phyloP scores from a whole-genome alignment of 208 protist genomes.

The Leishmania arabica region DNA sequence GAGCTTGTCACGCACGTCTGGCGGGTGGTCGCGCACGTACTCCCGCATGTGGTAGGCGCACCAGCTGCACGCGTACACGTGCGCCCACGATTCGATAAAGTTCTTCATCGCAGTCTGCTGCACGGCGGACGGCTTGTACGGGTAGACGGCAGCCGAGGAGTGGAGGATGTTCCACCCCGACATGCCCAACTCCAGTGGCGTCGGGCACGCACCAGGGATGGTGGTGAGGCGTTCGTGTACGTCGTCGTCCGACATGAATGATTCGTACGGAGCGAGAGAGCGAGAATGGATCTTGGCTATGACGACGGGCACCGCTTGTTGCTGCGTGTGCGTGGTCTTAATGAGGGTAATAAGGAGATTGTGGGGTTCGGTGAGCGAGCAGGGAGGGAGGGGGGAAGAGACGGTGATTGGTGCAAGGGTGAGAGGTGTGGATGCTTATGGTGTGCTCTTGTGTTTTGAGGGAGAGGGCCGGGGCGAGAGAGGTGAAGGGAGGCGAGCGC shows the following conservation, averaged over 20 bases:
- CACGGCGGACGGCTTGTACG: constrained; percentile 55
- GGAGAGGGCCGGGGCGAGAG: not conserved
- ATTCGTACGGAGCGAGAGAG: not conserved
- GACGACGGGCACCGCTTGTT: not conserved
- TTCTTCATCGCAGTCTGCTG: constrained; percentile 74
- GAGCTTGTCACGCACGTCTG: constrained; percentile 69
- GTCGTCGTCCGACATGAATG: constrained; percentile 3
- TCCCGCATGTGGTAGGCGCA: constrained; percentile 90
- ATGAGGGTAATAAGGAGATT: not conserved
- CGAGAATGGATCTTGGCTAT: not conserved
- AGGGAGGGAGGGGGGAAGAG: not conserved
- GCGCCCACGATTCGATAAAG: constrained; percentile 80
- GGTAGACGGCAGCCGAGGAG: constrained; percentile 83
- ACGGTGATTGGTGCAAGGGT: not conserved
- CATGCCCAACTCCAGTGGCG: constrained; percentile 64
- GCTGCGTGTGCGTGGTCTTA: not conserved
- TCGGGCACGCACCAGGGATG: constrained; percentile 68
- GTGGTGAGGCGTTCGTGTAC: constrained; percentile 21
- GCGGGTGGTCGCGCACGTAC: constrained; percentile 68
- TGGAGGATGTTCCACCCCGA: constrained; percentile 90
- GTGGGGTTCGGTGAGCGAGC: too few species aligned
- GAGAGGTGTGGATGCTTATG: not conserved
- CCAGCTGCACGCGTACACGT: constrained; percentile 87
- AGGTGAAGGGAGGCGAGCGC: not conserved
- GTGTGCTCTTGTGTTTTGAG: not conserved